Conservation (phyloP, 768 basidiomycete genomes). For the Boletus eberwhitei region DNA sequence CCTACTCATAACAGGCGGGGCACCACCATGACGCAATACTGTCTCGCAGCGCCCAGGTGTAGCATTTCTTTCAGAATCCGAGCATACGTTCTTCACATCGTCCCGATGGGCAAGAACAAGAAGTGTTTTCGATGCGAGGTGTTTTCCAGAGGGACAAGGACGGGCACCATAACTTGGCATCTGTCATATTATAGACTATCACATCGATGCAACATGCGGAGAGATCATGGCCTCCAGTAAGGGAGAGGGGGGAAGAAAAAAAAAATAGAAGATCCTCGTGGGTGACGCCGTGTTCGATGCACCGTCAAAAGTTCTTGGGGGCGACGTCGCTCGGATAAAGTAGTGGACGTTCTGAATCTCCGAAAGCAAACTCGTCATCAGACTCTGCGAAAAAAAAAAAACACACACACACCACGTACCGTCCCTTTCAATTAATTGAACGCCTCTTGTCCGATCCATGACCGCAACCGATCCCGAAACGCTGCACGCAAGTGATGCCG, state of each 20-base stretch:
- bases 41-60: background rate
- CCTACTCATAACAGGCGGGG: no score
- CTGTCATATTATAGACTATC: background rate
- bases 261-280: background rate
- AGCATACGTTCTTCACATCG: background rate
- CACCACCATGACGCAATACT: background rate
- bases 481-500: background rate
- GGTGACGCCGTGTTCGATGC: background rate
- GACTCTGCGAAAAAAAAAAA: background rate
- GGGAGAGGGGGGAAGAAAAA: no score
- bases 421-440: background rate
- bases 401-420: background rate
- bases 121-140: no score
- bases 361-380: background rate
- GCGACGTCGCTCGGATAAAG: background rate
- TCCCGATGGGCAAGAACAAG: background rate
- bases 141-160: background rate
- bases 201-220: background rate
- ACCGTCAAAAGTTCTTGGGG: background rate
- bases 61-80: background rate
- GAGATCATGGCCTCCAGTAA: background rate
- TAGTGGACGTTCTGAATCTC: background rate
- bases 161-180: no score
- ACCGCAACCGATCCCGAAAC: conserved; percentile 6
- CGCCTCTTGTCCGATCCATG: conserved; percentile 7